Conservation (phyloP, 768 basidiomycete genomes). For the Kwoniella sp. region DNA sequence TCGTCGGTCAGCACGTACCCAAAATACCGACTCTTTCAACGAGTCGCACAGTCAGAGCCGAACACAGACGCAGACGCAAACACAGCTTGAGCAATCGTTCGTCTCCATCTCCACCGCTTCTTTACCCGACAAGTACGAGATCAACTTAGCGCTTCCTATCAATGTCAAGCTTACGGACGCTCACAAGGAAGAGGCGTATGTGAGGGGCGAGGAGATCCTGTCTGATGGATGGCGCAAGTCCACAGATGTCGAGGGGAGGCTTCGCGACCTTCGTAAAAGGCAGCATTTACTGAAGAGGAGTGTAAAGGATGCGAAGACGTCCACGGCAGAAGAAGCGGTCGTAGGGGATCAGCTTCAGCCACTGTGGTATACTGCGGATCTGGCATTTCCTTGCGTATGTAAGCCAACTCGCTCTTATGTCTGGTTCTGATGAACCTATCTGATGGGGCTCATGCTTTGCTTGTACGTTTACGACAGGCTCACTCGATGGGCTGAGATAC, state of each 20-base stretch:
- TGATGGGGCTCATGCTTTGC: background rate
- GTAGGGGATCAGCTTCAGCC: background rate
- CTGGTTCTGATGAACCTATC: background rate
- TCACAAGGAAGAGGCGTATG: constrained; percentile 6
- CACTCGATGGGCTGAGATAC: background rate
- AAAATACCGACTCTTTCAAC: background rate
- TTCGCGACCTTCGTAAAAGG: background rate
- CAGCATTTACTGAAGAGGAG: background rate
- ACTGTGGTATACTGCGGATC: constrained; percentile 37
- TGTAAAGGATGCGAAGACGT: no score
- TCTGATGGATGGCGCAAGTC: constrained; percentile 22
- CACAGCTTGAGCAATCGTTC: constrained; percentile 10
- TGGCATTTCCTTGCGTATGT: constrained; percentile 36
- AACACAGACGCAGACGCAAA: constrained; percentile 4
- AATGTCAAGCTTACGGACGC: background rate
- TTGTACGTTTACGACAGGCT: constrained; percentile 10
- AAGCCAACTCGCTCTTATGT: constrained; percentile 3
- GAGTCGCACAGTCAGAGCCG: background rate
- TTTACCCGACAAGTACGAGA: constrained; percentile 11
- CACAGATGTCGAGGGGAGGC: constrained; percentile 5
- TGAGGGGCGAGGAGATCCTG: constrained; percentile 23
- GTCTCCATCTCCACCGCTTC: constrained; percentile 21
- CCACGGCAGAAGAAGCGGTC: no score
- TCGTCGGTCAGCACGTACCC: background rate
- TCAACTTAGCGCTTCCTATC: constrained; percentile 13